phyloP scores from a whole-genome alignment of 768 basidiomycete species.

The Tylopilus balloui region DNA sequence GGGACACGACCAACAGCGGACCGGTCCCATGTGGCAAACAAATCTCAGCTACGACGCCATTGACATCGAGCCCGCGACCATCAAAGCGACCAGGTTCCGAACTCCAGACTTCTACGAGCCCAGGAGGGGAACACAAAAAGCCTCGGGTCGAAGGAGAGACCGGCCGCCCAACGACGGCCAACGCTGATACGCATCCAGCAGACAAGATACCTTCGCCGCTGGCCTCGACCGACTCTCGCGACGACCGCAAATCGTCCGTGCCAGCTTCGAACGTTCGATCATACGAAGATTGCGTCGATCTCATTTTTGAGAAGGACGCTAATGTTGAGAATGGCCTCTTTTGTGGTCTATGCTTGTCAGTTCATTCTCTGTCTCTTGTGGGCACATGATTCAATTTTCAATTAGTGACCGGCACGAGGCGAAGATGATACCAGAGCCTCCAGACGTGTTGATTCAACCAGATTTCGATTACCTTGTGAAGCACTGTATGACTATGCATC shows the following conservation, averaged over 20 bases:
- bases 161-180: neutral
- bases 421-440: constrained; percentile 26
- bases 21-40: neutral
- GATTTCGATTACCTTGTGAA: constrained; percentile 40
- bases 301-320: constrained; percentile 33
- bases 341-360: constrained; percentile 54
- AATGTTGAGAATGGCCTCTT: constrained; percentile 27
- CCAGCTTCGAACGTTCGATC: constrained; percentile 31
- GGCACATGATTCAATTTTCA: neutral
- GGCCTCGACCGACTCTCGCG: neutral
- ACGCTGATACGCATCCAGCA: neutral
- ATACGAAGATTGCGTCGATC: constrained; percentile 39
- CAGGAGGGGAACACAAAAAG: constrained; percentile 18
- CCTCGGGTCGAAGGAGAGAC: constrained; percentile 14
- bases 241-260: neutral
- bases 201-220: neutral
- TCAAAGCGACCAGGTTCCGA: constrained; percentile 20
- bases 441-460: constrained; percentile 27
- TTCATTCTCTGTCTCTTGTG: constrained; percentile 5
- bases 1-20: neutral
- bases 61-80: constrained; percentile 1
- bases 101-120: constrained; percentile 1
- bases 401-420: constrained; percentile 26
- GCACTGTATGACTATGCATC: constrained; percentile 49
- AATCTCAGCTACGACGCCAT: neutral